phyloP scores from a whole-genome alignment of 2,329 filamentous ascomycete species.

The Cladosporium sp. region DNA sequence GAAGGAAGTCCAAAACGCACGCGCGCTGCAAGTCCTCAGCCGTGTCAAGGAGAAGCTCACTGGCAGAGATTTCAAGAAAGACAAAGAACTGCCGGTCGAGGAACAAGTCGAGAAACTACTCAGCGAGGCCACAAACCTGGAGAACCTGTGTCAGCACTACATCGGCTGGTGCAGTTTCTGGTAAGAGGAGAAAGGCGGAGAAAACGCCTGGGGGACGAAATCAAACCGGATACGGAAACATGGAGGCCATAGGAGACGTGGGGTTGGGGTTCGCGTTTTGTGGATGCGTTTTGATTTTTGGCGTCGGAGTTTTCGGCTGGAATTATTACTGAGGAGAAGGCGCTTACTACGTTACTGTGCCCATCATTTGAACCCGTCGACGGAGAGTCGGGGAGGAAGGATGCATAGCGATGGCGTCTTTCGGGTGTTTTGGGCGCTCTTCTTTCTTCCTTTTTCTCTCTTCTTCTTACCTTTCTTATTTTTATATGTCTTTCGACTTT shows the following conservation, averaged over 20 bases:
- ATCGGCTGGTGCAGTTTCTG: slow-evolving; percentile 99
- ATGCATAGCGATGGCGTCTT: slow-evolving; percentile 12
- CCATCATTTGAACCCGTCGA: too few species aligned
- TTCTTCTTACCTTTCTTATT: neutral
- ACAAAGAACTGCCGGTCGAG: slow-evolving; percentile 77
- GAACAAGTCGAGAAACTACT: slow-evolving; percentile 93
- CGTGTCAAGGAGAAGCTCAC: slow-evolving; percentile 94
- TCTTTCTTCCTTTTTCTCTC: neutral
- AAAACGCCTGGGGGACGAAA: neutral
- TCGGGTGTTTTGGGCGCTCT: slow-evolving; percentile 5
- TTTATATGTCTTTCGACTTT: too few species aligned
- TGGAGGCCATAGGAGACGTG: neutral
- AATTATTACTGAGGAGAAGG: too few species aligned
- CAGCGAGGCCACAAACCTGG: slow-evolving; percentile 89
- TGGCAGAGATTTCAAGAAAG: slow-evolving; percentile 82
- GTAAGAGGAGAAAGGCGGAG: slow-evolving; percentile 42
- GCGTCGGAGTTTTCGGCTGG: neutral
- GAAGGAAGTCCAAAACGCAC: slow-evolving; percentile 82
- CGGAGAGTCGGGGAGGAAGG: neutral
- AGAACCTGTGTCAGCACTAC: slow-evolving; percentile 98
- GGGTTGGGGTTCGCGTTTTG: neutral
- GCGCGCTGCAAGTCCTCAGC: slow-evolving; percentile 84
- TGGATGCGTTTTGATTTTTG: neutral
- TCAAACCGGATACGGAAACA: neutral
- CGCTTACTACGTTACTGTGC: too few species aligned